These are phyloP conservation scores for Cercospora berteroae DNA, from an alignment of 2,329 filamentous ascomycete genomes.

Conservation along the genomic window DNA sequence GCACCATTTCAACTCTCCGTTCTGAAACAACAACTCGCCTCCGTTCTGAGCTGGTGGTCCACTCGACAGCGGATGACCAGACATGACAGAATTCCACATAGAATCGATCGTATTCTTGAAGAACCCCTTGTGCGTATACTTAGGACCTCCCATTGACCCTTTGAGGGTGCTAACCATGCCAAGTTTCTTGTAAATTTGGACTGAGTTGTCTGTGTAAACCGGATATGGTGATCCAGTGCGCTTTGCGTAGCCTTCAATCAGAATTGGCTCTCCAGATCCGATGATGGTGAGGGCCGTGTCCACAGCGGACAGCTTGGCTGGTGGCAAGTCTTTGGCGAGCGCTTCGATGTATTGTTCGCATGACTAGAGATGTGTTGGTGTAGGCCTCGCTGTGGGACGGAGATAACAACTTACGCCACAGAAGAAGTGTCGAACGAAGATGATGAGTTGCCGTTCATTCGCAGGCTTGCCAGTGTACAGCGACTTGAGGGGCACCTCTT, in stretches of 20 bases:
- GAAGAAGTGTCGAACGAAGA: conserved; percentile 44
- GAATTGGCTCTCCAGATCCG: conserved; percentile 37
- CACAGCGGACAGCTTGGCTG: conserved; percentile 22
- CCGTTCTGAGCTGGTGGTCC: conserved; percentile 35
- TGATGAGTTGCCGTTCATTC: conserved; percentile 32
- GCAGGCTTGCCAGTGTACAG: conserved; percentile 28
- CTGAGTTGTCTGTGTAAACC: conserved; percentile 37
- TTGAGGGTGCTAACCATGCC: conserved; percentile 34
- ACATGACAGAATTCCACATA: conserved; percentile 28
- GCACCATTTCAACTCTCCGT: conserved; percentile 36
- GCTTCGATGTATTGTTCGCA: conserved; percentile 39
- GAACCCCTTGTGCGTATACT: conserved; percentile 23
- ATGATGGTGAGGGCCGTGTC: conserved; percentile 36
- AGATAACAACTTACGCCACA: conserved; percentile 35
- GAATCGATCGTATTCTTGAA: conserved; percentile 25
- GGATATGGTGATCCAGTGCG: conserved; percentile 34
- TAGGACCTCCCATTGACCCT: conserved; percentile 4
- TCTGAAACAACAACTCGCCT: conserved; percentile 41
- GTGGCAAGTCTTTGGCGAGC: conserved; percentile 30
- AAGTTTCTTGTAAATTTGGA: conserved; percentile 34
- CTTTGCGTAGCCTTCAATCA: conserved; percentile 33
- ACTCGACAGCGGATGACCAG: conserved; percentile 26
- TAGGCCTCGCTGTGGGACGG: not conserved
- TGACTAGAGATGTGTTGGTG: conserved; percentile 21
- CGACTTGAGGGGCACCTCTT: conserved; percentile 29